Base-by-base conservation (phyloP, 2,329 filamentous ascomycete genomes). In the Aspergillus terreus region DNA sequence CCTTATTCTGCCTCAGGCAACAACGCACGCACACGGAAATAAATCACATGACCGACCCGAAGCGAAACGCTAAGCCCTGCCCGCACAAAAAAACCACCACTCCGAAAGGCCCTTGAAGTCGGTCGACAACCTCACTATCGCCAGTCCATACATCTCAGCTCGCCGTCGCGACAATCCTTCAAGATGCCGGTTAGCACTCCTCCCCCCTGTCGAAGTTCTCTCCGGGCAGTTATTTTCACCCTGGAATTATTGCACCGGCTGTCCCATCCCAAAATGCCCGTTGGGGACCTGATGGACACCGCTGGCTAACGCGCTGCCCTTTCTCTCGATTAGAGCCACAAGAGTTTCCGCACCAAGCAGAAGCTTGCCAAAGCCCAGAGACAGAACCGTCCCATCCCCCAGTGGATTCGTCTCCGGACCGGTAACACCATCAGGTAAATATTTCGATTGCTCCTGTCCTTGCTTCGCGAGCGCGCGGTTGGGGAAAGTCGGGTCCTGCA, bases 291-390 rank as follows among this genome's bases (percentile, higher is more conserved):
- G 33, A 42, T 21, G 40, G 19, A 19, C 35, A 42, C 17, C 19
- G 32, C 21, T 33, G 32, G 52, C 53, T 60, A 57, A 59, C 50
- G 21, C 42, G n/a, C 6, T 23, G 38, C 15, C 14, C 35, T 44
- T 48, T 35, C 35, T 32, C 32, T 51, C 40, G 23, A 53, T 40
- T 77, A 97, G 92, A 92, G 88, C 87, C 91, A 99, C 84, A 99
- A 99, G 88, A 90, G 92, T 77, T 99, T 99, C 91, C 89, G 92
- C 78, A 96, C 92, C 81, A 99, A 99, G 92, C 88, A 95, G 81
- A 99, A 99, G 94, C 91, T 99, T 83, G 94, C 94, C 76, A 96
- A 92, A 85, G 94, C 94, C 77, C 92, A 97, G 85, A 97, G 96
- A 87, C 92, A 97, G 85, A 99, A 99, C 88, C 88, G 94, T 78